phyloP scores from a whole-genome alignment of 2,329 filamentous ascomycete genomes.

The Fusarium equiseti region DNA sequence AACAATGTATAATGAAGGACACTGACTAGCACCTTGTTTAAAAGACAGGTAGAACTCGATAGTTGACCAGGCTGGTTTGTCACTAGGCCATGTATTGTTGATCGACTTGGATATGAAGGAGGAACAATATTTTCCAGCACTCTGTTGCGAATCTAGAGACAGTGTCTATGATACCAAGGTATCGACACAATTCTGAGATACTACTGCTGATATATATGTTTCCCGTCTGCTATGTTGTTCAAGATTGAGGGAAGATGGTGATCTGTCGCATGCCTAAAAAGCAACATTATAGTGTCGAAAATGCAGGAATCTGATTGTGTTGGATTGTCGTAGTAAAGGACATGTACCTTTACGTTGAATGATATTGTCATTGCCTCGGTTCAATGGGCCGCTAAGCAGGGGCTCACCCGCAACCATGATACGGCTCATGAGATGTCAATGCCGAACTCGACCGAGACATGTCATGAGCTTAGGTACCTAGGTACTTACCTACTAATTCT shows the following conservation, averaged over 20 bases:
- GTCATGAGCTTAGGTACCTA: conserved; percentile 13
- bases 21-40: background rate
- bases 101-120: background rate
- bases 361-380: conserved; percentile 30
- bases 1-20: background rate
- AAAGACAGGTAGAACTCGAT: background rate
- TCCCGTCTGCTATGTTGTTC: background rate
- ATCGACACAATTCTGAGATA: background rate
- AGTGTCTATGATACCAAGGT: background rate
- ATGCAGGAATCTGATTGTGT: background rate
- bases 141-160: background rate
- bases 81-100: background rate
- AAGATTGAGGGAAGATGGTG: background rate
- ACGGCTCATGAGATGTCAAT: conserved; percentile 39
- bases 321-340: background rate
- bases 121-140: background rate
- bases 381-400: conserved; percentile 15
- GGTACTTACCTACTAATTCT: background rate
- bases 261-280: background rate
- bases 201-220: background rate
- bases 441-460: conserved; percentile 20
- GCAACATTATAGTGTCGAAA: background rate
- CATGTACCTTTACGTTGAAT: no score
- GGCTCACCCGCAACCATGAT: conserved; percentile 20
- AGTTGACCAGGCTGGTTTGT: background rate